These are phyloP conservation scores for Kuraishia capsulata DNA, from an alignment of 805 yeast species.

Conservation along the genomic window DNA sequence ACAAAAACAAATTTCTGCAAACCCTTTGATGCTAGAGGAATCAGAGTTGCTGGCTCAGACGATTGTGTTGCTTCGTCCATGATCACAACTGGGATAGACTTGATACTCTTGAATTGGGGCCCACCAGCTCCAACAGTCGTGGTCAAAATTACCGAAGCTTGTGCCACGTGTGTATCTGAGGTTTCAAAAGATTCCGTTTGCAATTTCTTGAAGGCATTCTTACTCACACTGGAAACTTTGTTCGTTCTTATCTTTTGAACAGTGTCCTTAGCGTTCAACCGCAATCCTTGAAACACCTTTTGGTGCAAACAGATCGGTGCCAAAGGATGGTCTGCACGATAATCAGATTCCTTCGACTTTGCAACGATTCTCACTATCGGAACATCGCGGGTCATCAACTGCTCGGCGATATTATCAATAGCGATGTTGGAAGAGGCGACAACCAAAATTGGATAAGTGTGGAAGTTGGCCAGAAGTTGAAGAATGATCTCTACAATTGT, in stretches of 20 bases:
- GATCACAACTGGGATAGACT: conserved; percentile 48
- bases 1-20: conserved; percentile 63
- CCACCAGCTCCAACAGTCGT: conserved; percentile 72
- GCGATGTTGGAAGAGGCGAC: conserved; percentile 75
- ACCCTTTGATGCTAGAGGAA: conserved; percentile 62
- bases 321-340: conserved; percentile 39
- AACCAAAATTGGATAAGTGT: conserved; percentile 56
- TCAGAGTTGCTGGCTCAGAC: conserved; percentile 62
- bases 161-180: conserved; percentile 43
- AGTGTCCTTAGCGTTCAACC: background rate
- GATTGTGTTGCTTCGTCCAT: conserved; percentile 79
- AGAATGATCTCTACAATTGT: conserved; percentile 68
- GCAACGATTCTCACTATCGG: conserved; percentile 43
- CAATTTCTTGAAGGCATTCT: conserved; percentile 40
- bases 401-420: conserved; percentile 68
- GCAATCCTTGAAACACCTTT: conserved; percentile 21
- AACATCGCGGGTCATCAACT: conserved; percentile 30
- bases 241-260: background rate
- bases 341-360: conserved; percentile 45
- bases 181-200: conserved; percentile 33
- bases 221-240: conserved; percentile 12
- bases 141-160: conserved; percentile 62
- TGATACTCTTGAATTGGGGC: conserved; percentile 44
- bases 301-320: conserved; percentile 50
- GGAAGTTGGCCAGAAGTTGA: conserved; percentile 44